Evolutionary conservation across 441 rosid genomes (phyloP).

Genomic region (Aleurites moluccanus): DNA sequence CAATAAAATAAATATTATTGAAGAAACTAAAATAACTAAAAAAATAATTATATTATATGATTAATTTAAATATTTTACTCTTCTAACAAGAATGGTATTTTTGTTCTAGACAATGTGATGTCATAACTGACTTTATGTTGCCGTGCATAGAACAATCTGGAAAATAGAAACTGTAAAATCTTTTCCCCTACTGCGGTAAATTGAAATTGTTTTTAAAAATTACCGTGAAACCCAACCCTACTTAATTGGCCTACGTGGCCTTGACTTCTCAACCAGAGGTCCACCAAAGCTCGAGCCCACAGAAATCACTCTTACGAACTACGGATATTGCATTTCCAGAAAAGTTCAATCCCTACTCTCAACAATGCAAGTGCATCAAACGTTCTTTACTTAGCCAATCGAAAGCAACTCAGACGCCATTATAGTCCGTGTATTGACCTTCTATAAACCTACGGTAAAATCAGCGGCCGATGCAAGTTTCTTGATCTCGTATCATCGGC

Average conservation of each 20-base stretch:
- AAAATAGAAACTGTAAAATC: neutral
- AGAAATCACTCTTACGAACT: neutral
- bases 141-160: neutral
- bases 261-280: neutral
- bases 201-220: too few relatives aligned
- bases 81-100: too few relatives aligned
- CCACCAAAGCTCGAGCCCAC: conserved; percentile 17
- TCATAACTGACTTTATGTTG: too few relatives aligned
- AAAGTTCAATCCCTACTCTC: neutral
- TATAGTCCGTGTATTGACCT: neutral
- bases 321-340: conserved; percentile 18
- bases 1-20: too few relatives aligned
- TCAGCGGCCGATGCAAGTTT: conserved; percentile 28
- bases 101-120: too few relatives aligned
- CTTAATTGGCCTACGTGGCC: neutral
- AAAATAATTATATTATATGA: too few relatives aligned
- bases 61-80: too few relatives aligned
- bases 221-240: too few relatives aligned
- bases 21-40: too few relatives aligned
- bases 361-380: neutral
- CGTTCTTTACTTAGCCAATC: fast-evolving
- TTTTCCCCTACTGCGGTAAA: neutral
- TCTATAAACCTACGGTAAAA: neutral
- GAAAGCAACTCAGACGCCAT: neutral
- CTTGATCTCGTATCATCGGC: conserved; percentile 17